Conservation (phyloP, 805 yeast species). For the Jamesozyma gamospora region DNA sequence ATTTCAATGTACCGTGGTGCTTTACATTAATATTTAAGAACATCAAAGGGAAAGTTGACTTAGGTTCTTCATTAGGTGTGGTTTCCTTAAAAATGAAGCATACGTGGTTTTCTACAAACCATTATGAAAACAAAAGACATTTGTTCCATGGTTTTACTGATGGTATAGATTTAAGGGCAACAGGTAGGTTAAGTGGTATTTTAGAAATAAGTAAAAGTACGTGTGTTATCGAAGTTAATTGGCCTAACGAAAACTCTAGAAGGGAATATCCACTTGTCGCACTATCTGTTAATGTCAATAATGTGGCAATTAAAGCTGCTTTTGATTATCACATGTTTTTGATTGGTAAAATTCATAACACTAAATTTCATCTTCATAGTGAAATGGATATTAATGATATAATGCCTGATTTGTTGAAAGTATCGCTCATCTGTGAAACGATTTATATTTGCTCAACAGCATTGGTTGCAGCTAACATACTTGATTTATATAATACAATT, state of each 20-base stretch:
- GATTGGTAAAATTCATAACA: constrained; percentile 41
- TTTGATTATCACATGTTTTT: constrained; percentile 83
- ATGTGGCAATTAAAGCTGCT: constrained; percentile 50
- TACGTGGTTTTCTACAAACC: constrained; percentile 61
- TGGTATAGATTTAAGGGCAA: constrained; percentile 40
- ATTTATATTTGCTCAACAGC: constrained; percentile 66
- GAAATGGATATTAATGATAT: constrained; percentile 42
- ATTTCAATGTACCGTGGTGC: constrained; percentile 62
- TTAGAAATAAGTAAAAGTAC: constrained; percentile 41
- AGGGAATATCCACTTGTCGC: constrained; percentile 58
- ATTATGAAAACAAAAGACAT: constrained; percentile 61
- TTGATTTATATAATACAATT: constrained; percentile 66
- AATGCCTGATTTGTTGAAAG: constrained; percentile 52
- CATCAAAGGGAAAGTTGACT: constrained; percentile 49
- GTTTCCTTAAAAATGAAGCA: constrained; percentile 44
- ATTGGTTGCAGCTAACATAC: constrained; percentile 70
- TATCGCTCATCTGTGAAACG: constrained; percentile 38
- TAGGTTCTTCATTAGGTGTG: constrained; percentile 78
- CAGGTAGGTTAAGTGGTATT: constrained; percentile 74
- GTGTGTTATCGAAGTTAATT: constrained; percentile 57
- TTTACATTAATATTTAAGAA: constrained; percentile 47
- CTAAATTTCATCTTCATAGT: constrained; percentile 54
- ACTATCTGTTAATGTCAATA: constrained; percentile 45
- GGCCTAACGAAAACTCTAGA: constrained; percentile 44
- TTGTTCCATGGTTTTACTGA: constrained; percentile 53